Percentiles rank a stretch among this genome's conserved stretches.
phyloP scores from a whole-genome alignment of 2,329 filamentous ascomycete genomes.

The Xylariaceae sp. region DNA sequence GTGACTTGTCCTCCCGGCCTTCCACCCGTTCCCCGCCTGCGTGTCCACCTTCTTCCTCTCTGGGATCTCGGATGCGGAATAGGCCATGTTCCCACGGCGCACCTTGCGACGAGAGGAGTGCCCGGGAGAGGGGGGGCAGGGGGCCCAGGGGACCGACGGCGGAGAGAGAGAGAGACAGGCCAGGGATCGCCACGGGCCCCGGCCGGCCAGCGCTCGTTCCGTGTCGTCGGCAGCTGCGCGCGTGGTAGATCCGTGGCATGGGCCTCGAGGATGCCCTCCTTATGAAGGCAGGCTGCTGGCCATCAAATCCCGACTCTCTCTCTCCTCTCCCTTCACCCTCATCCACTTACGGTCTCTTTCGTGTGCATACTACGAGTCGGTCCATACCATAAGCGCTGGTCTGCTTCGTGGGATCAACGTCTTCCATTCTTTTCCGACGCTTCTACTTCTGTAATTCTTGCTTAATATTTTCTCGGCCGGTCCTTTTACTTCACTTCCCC shows the following conservation, averaged over 20 bases:
- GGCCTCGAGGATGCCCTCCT: no score
- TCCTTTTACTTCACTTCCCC: no score
- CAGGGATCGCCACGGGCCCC: constrained; percentile 16
- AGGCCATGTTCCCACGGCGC: constrained; percentile 7
- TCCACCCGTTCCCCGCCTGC: neutral
- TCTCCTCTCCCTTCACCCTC: constrained; percentile 22
- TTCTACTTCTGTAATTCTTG: constrained; percentile 27
- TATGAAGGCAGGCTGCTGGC: no score
- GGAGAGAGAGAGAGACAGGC: no score
- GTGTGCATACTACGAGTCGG: constrained; percentile 20
- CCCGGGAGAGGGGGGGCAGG: no score
- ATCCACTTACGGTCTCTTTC: constrained; percentile 22
- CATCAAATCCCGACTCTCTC: constrained; percentile 11
- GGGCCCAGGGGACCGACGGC: constrained; percentile 17
- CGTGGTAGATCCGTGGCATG: no score
- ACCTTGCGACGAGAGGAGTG: constrained; percentile 8
- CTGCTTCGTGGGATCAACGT: constrained; percentile 37
- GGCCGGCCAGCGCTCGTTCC: constrained; percentile 24
- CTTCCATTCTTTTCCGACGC: constrained; percentile 25
- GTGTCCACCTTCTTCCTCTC: neutral
- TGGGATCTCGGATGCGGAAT: constrained; percentile 16
- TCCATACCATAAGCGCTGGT: constrained; percentile 39
- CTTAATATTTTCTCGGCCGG: constrained; percentile 27
- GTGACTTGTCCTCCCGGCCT: no score
- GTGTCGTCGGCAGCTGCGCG: constrained; percentile 22